A percentile compares a stretch with the other conserved stretches of the same genome.
Conservation (phyloP, 1,284 basidiomycete genomes). For the Cryptococcus wingfieldii region DNA sequence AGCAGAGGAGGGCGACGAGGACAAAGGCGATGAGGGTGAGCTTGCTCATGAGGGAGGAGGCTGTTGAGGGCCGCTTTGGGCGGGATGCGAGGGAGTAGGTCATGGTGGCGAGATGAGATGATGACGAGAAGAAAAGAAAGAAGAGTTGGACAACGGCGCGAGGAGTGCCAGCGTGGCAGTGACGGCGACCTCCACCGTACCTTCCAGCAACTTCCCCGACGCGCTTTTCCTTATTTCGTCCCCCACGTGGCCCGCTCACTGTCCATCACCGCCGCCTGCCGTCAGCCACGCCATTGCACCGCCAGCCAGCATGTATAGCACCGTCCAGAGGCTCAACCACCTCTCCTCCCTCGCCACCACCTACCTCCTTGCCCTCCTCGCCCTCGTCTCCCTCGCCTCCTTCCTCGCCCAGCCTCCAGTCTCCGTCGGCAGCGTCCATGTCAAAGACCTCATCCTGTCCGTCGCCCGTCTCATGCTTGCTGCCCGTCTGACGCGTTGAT, state of each 20-base stretch:
- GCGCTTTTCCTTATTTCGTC: conserved; percentile 21
- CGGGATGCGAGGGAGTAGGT: conserved; percentile 24
- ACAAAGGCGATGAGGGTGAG: conserved; percentile 45
- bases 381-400: conserved; percentile 41
- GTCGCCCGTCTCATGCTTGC: conserved; percentile 8
- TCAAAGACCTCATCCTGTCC: conserved; percentile 46
- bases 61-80: conserved; percentile 20
- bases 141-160: too few species aligned
- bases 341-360: conserved; percentile 47
- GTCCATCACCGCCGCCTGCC: too few species aligned
- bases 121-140: conserved; percentile 11
- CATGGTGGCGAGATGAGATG: conserved; percentile 20
- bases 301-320: conserved; percentile 41
- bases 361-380: conserved; percentile 46
- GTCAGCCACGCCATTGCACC: not conserved
- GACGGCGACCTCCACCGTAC: not conserved
- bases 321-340: conserved; percentile 46
- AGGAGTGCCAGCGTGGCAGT: conserved; percentile 15
- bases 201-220: conserved; percentile 9
- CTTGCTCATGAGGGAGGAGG: conserved; percentile 35
- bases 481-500: not conserved
- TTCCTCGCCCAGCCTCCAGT: conserved; percentile 37
- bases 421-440: conserved; percentile 31
- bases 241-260: not conserved
- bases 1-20: conserved; percentile 48